These are phyloP conservation scores for Phytopythium kandeliae DNA, from an alignment of 352 stramenopile genomes.

Conservation along the genomic window DNA sequence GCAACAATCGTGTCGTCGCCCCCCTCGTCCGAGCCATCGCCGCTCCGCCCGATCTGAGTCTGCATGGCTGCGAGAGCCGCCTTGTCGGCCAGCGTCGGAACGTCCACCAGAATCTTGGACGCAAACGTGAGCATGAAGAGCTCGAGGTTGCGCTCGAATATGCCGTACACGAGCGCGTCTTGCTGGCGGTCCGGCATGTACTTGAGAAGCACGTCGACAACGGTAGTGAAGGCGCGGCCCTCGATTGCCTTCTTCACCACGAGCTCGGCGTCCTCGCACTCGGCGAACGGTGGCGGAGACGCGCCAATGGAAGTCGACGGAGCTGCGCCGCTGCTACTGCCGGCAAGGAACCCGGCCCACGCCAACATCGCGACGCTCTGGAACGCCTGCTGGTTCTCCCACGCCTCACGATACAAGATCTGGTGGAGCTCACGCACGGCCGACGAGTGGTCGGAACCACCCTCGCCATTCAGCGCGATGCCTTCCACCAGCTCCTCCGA, in stretches of 20 bases:
- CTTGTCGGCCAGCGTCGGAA: slow-evolving; percentile 70
- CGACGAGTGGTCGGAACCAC: slow-evolving; percentile 31
- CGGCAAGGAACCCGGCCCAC: slow-evolving; percentile 60
- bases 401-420: slow-evolving; percentile 56
- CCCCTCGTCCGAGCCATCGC: not conserved
- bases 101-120: slow-evolving; percentile 74
- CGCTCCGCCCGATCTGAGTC: slow-evolving; percentile 47
- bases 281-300: slow-evolving; percentile 29
- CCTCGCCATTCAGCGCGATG: slow-evolving; percentile 22
- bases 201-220: slow-evolving; percentile 69
- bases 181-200: slow-evolving; percentile 71
- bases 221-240: slow-evolving; percentile 55
- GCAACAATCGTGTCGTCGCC: slow-evolving; percentile 15
- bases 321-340: not conserved
- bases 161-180: slow-evolving; percentile 58
- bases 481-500: slow-evolving; percentile 43
- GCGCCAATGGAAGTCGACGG: not conserved
- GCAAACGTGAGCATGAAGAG: slow-evolving; percentile 66
- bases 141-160: slow-evolving; percentile 69
- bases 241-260: slow-evolving; percentile 76
- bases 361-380: slow-evolving; percentile 75
- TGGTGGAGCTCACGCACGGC: slow-evolving; percentile 57
- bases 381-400: slow-evolving; percentile 52
- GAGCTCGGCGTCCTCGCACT: slow-evolving; percentile 34
- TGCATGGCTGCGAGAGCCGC: slow-evolving; percentile 58